Conservation (phyloP, 2,329 filamentous ascomycete genomes). For the Penicillium sclerotigenum region DNA sequence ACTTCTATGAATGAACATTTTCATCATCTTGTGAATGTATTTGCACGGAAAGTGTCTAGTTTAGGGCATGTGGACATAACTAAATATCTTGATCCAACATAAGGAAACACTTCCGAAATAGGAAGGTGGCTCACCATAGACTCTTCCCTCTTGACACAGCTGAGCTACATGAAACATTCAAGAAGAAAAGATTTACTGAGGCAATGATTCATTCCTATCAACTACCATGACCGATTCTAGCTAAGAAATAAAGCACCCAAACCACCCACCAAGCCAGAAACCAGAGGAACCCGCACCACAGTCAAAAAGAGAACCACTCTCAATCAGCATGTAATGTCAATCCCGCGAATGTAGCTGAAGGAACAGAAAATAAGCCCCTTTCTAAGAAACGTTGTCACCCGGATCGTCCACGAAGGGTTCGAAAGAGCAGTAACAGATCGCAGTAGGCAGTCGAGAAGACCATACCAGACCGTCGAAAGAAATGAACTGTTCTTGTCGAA, state of each 20-base stretch:
- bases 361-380: not conserved
- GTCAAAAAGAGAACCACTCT: not conserved
- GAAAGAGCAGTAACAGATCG: not conserved
- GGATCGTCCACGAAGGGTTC: constrained; percentile 9
- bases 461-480: not conserved
- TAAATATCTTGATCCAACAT: no score
- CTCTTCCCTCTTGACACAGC: not conserved
- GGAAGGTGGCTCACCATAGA: no score
- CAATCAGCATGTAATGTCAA: not conserved
- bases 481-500: not conserved
- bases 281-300: not conserved
- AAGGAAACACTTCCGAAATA: not conserved
- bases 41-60: not conserved
- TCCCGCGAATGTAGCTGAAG: not conserved
- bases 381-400: not conserved
- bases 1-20: not conserved
- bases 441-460: not conserved
- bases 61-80: no score
- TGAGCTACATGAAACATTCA: not conserved
- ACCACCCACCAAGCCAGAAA: not conserved
- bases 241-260: not conserved
- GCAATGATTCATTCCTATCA: constrained; percentile 5
- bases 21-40: not conserved
- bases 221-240: constrained; percentile 6
- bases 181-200: not conserved